Conservation (phyloP, 2,329 filamentous ascomycete genomes). For the Microsporum ferrugineum region DNA sequence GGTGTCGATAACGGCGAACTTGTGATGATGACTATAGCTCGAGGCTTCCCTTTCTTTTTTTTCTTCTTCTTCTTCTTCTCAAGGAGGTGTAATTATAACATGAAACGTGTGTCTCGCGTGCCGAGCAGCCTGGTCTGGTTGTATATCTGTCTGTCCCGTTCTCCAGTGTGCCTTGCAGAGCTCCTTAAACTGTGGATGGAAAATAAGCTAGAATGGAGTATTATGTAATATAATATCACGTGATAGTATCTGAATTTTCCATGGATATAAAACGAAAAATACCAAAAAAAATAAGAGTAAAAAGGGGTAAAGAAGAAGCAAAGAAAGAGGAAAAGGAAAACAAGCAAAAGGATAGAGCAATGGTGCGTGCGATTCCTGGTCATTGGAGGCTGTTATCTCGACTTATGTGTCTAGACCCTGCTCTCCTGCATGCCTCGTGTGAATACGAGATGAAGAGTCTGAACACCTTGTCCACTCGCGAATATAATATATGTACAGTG, state of each 20-base stretch:
- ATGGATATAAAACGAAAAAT: not conserved
- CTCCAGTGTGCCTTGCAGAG: slow-evolving; percentile 2
- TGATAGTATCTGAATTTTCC: not conserved
- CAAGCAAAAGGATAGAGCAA: not conserved
- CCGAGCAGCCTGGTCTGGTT: not conserved
- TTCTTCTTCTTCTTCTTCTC: not conserved
- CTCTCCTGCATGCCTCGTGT: not conserved
- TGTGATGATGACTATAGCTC: not conserved
- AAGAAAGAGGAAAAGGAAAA: not conserved
- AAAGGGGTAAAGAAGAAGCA: not conserved
- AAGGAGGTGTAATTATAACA: not conserved
- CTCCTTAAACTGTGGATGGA: not conserved
- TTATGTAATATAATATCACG: not conserved
- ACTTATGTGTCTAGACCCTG: not conserved
- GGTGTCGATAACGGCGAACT: not conserved
- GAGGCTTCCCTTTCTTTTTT: not conserved
- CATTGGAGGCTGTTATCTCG: not conserved
- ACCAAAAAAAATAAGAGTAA: not conserved
- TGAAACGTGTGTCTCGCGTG: not conserved
- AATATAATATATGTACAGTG: not conserved
- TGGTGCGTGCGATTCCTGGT: not conserved
- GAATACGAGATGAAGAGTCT: not conserved
- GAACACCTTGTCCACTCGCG: not conserved
- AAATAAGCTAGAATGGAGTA: not conserved
- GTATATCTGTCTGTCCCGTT: not conserved